A percentile compares a stretch with the other conserved stretches of the same genome.
Conservation (phyloP, 2,329 filamentous ascomycete species). For the Onygena corvina region DNA sequence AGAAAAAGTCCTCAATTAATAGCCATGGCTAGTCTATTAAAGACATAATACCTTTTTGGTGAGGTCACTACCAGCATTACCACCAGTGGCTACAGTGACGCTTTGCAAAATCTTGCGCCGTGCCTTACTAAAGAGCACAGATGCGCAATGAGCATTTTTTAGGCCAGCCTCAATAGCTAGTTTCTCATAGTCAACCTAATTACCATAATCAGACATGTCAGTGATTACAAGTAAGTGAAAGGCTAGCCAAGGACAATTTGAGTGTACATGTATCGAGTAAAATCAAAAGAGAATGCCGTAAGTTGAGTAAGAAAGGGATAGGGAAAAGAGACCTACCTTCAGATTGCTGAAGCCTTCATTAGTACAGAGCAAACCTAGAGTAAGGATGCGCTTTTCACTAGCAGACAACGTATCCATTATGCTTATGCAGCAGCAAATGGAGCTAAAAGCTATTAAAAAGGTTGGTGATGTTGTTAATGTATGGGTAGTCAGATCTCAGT, state of each 20-base stretch:
- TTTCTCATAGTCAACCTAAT: conserved; percentile 30
- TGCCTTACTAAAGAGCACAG: conserved; percentile 25
- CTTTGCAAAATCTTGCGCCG: conserved; percentile 27
- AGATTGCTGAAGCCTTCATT: conserved; percentile 13
- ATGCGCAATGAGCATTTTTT: conserved; percentile 28
- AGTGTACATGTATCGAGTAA: too few relatives aligned
- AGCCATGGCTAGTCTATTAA: neutral
- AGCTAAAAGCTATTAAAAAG: neutral
- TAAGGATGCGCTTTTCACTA: conserved; percentile 19
- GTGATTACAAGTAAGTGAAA: neutral
- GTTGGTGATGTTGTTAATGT: neutral
- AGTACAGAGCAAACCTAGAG: conserved; percentile 14
- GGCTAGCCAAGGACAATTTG: too few relatives aligned
- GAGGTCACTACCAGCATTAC: neutral
- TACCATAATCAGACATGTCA: neutral
- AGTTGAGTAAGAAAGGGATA: too few relatives aligned
- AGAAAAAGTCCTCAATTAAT: neutral
- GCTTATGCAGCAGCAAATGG: neutral
- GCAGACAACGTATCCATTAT: conserved; percentile 17
- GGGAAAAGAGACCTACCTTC: conserved; percentile 14
- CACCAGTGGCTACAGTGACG: conserved; percentile 5
- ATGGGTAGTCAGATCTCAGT: neutral
- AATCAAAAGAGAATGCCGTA: too few relatives aligned
- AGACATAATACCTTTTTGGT: conserved; percentile 9
- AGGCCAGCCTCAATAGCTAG: conserved; percentile 27